Evolutionary conservation across 2,329 filamentous ascomycete species (phyloP).

Genomic region (Fusarium sp.): DNA sequence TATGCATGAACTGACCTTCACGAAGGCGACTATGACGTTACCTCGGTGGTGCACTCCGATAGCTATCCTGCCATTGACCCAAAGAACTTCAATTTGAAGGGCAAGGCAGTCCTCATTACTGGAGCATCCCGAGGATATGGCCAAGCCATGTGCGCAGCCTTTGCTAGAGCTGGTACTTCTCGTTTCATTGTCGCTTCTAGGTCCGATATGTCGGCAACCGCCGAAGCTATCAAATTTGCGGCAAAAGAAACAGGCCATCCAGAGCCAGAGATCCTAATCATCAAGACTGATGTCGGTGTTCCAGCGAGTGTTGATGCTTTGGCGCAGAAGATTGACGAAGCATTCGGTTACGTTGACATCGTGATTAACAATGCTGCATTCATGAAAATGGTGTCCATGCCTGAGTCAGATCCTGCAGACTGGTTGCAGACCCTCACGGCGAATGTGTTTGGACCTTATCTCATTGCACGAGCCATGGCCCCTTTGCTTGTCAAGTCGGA

Average conservation of each 20-base stretch:
- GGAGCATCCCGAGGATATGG: conserved; percentile 21
- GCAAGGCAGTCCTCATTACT: conserved; percentile 9
- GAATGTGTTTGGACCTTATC: conserved; percentile 15
- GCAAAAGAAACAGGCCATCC: not conserved
- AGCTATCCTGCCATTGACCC: conserved; percentile 17
- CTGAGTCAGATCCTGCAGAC: conserved; percentile 12
- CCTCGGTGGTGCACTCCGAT: conserved; percentile 1
- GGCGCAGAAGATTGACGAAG: not conserved
- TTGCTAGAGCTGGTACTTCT: conserved; percentile 7
- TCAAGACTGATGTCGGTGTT: conserved; percentile 10
- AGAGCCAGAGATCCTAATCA: not conserved
- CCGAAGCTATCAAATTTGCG: not conserved
- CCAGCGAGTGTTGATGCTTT: conserved; percentile 10
- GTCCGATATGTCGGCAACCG: conserved; percentile 6
- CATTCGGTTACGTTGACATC: conserved; percentile 1
- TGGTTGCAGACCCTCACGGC: conserved; percentile 9
- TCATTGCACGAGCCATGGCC: not conserved
- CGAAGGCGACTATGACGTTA: conserved; percentile 14
- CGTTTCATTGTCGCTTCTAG: not conserved
- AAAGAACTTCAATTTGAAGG: conserved; percentile 1
- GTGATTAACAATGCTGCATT: conserved; percentile 25
- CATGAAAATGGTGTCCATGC: conserved; percentile 8
- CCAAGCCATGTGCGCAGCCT: conserved; percentile 11
- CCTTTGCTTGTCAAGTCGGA: conserved; percentile 6
- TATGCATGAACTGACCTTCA: not conserved